phyloP scores from a whole-genome alignment of 1,284 basidiomycete species.

The Ustilago nuda region DNA sequence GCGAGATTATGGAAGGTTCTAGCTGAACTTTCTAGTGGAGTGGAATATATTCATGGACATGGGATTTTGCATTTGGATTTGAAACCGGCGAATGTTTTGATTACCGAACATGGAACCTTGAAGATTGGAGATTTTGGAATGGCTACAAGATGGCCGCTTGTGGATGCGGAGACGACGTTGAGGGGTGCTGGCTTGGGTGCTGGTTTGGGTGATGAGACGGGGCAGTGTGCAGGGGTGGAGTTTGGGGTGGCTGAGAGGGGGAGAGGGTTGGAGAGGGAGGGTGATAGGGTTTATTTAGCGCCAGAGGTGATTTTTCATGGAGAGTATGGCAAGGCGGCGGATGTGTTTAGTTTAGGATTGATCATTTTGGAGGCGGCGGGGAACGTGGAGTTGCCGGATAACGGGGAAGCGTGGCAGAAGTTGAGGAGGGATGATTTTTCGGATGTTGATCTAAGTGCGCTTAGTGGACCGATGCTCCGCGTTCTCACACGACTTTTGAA shows the following conservation, averaged over 20 bases:
- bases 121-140: constrained; percentile 98
- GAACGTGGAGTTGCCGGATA: constrained; percentile 94
- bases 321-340: constrained; percentile 89
- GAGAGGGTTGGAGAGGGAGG: constrained; percentile 78
- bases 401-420: constrained; percentile 95
- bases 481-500: constrained; percentile 57
- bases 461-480: constrained; percentile 68
- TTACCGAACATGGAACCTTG: constrained; percentile 87
- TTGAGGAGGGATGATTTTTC: constrained; percentile 91
- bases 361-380: constrained; percentile 93
- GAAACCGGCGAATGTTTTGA: constrained; percentile 97
- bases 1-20: constrained; percentile 96
- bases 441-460: constrained; percentile 81
- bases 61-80: constrained; percentile 95
- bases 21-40: constrained; percentile 81
- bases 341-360: constrained; percentile 97
- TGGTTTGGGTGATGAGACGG: constrained; percentile 37
- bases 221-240: constrained; percentile 10
- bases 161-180: constrained; percentile 58
- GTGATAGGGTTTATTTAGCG: constrained; percentile 97
- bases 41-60: constrained; percentile 87
- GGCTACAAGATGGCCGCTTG: constrained; percentile 66
- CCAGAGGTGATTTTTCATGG: constrained; percentile 90
- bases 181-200: constrained; percentile 62
- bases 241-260: constrained; percentile 16